Evolutionary conservation across 371 early-diverging fungal species (phyloP).

Genomic region (Mortierella sp.): DNA sequence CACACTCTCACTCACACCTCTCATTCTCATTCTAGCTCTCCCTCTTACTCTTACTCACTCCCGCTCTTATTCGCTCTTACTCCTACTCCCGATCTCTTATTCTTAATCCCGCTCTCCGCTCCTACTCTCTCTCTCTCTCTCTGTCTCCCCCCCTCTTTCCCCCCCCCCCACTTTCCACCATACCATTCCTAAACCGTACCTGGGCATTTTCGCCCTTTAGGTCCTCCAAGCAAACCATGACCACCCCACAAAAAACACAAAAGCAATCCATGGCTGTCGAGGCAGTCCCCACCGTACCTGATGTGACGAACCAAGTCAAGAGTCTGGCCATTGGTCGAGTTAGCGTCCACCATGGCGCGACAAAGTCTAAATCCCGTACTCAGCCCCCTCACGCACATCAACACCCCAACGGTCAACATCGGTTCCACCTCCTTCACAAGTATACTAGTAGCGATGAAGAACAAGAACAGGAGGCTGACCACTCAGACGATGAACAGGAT

Average conservation of each 20-base stretch:
- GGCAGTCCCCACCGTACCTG: conserved; percentile 9
- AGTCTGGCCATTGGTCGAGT: too few relatives aligned
- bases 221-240: background rate
- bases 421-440: conserved; percentile 32
- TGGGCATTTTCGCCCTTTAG: too few relatives aligned
- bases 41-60: too few relatives aligned
- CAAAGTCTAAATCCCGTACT: background rate
- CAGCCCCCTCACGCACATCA: background rate
- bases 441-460: conserved; percentile 12
- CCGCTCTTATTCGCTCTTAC: too few relatives aligned
- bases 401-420: conserved; percentile 4
- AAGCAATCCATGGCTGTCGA: background rate
- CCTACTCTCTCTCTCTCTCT: too few relatives aligned
- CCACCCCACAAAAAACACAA: background rate
- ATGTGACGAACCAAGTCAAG: conserved; percentile 17
- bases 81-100: too few relatives aligned
- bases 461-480: background rate
- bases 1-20: too few relatives aligned
- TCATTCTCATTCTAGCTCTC: too few relatives aligned
- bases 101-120: too few relatives aligned
- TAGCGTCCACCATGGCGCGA: conserved; percentile 5
- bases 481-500: conserved; percentile 16
- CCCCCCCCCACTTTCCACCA: too few relatives aligned
- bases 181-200: too few relatives aligned
- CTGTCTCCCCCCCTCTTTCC: too few relatives aligned